Evolutionary conservation across 2,329 filamentous ascomycete genomes (phyloP).

Genomic region (Fusarium sarcochroum): DNA sequence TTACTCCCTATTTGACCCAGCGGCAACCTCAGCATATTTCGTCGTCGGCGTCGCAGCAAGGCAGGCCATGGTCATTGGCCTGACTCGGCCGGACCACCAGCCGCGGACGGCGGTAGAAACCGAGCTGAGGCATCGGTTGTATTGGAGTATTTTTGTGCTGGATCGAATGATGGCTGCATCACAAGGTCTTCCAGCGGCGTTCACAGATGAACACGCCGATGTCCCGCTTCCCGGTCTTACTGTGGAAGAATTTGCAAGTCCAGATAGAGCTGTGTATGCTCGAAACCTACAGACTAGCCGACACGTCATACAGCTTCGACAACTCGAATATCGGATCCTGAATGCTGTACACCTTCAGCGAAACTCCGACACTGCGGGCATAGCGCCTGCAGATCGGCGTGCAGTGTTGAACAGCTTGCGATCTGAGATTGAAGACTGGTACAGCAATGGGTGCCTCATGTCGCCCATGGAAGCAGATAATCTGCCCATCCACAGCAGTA

Average conservation of each 20-base stretch:
- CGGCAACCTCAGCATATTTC: constrained; percentile 57
- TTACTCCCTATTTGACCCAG: constrained; percentile 60
- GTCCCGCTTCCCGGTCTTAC: constrained; percentile 61
- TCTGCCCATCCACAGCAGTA: constrained; percentile 60
- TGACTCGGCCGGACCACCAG: constrained; percentile 53
- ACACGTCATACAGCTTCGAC: constrained; percentile 61
- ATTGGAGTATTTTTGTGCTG: constrained; percentile 62
- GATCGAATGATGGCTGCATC: constrained; percentile 62
- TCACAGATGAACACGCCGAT: constrained; percentile 57
- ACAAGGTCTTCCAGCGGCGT: constrained; percentile 56
- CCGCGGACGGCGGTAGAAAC: constrained; percentile 46
- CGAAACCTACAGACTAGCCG: constrained; percentile 60
- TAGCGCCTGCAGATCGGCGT: constrained; percentile 52
- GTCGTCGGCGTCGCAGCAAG: constrained; percentile 58
- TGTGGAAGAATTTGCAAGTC: constrained; percentile 60
- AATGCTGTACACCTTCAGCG: constrained; percentile 54
- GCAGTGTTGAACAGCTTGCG: constrained; percentile 54
- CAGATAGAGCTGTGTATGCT: constrained; percentile 56
- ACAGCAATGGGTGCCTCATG: constrained; percentile 61
- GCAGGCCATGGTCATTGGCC: constrained; percentile 57
- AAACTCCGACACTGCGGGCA: constrained; percentile 48
- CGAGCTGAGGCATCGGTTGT: constrained; percentile 57
- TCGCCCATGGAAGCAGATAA: constrained; percentile 60
- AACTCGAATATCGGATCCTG: constrained; percentile 60
- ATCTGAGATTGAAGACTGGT: constrained; percentile 63